Conservation (phyloP, 1,284 basidiomycete species). For the Cutaneotrichosporon mucoides region DNA sequence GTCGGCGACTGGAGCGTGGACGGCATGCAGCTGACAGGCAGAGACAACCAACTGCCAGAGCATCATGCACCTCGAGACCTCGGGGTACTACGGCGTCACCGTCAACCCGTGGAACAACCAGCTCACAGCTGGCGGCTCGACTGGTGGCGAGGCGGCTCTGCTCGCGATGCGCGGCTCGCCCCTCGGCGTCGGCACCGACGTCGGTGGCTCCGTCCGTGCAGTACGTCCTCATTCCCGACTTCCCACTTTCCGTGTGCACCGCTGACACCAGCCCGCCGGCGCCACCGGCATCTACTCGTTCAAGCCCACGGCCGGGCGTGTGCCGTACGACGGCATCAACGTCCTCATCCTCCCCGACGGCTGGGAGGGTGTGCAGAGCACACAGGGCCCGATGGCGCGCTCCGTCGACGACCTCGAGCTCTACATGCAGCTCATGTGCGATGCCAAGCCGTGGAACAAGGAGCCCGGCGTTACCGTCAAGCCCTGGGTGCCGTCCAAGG, state of each 20-base stretch:
- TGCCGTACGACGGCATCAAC: slow-evolving; percentile 39
- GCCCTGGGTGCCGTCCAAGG: background rate
- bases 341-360: slow-evolving; percentile 18
- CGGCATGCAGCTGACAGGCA: slow-evolving; percentile 1
- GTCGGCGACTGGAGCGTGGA: background rate
- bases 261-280: slow-evolving; percentile 23
- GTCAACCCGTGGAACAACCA: slow-evolving; percentile 46
- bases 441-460: slow-evolving; percentile 34
- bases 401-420: slow-evolving; percentile 38
- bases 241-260: background rate
- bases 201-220: slow-evolving; percentile 44
- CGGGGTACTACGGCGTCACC: slow-evolving; percentile 39
- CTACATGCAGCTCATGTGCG: slow-evolving; percentile 39
- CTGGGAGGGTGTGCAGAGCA: slow-evolving; percentile 34
- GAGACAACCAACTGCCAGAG: slow-evolving; percentile 22
- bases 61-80: slow-evolving; percentile 31
- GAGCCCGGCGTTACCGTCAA: slow-evolving; percentile 25
- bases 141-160: slow-evolving; percentile 50
- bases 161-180: slow-evolving; percentile 38
- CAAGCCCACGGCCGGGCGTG: slow-evolving; percentile 37
- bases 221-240: slow-evolving; percentile 2
- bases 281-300: slow-evolving; percentile 43
- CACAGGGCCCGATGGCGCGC: slow-evolving; percentile 40
- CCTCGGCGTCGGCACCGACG: slow-evolving; percentile 46
- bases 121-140: slow-evolving; percentile 46